Evolutionary conservation across 768 basidiomycete species (phyloP).

Genomic region (Crucibulum laeve): DNA sequence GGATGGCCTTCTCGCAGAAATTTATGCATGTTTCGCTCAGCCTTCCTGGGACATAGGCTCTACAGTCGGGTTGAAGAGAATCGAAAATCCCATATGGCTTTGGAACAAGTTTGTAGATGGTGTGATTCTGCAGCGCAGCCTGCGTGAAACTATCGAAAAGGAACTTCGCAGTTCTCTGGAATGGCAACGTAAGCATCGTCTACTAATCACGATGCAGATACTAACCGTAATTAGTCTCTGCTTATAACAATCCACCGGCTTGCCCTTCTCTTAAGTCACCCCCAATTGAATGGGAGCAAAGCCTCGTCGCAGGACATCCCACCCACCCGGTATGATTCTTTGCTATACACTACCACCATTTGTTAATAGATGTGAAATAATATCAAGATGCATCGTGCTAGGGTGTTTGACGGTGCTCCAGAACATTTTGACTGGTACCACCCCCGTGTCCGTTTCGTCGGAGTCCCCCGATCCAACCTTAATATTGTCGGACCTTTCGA

Average conservation of each 20-base stretch:
- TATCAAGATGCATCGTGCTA: conserved; percentile 62
- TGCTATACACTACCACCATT: too few species aligned
- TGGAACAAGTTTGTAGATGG: conserved; percentile 41
- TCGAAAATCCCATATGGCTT: conserved; percentile 28
- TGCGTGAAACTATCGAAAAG: conserved; percentile 29
- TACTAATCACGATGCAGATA: not conserved
- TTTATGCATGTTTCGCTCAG: conserved; percentile 26
- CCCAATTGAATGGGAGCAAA: conserved; percentile 54
- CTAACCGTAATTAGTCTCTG: conserved; percentile 23
- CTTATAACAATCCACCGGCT: conserved; percentile 34
- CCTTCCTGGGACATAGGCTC: conserved; percentile 35
- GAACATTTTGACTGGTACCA: conserved; percentile 50
- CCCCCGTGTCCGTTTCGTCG: conserved; percentile 44
- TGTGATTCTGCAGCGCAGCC: conserved; percentile 24
- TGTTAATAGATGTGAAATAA: too few species aligned
- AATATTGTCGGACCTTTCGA: conserved; percentile 41
- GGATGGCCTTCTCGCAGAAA: conserved; percentile 19
- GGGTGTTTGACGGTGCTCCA: conserved; percentile 30
- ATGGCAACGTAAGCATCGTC: conserved; percentile 35
- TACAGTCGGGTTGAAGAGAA: conserved; percentile 17
- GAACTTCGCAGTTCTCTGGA: conserved; percentile 39
- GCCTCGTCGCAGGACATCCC: conserved; percentile 54
- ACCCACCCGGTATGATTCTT: conserved; percentile 56
- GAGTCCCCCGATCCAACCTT: conserved; percentile 32
- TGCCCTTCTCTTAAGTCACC: conserved; percentile 37